Base-by-base conservation (phyloP, 2,329 filamentous ascomycete species). In the Exophiala oligosperma region DNA sequence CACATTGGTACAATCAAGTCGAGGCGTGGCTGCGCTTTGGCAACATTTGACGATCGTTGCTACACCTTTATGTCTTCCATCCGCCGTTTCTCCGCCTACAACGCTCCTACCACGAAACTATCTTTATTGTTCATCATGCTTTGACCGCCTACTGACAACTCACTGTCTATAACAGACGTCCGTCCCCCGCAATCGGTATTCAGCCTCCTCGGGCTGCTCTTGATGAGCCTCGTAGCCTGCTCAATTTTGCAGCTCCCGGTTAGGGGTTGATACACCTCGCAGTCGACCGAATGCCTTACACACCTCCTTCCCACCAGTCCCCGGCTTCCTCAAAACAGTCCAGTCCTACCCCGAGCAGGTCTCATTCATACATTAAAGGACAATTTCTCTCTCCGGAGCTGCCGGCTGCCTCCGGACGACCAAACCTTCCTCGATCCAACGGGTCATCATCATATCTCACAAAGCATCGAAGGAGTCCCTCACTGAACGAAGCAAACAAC, bases 371-470 rank as follows among this genome's bases (percentile, higher is more conserved):
- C 68, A 69, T 74, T 72, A 58, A 65, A 52, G 56, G 55, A 59
- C 60, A 57, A 23, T 58, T 52, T 44, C 50, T 51, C 21, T 54
- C 52, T 23, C 50, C 60, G 56, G 67, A 76, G 60, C 67, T 72
- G 68, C 49, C 64, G 64, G 58, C 68, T 65, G 56, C 72, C 63
- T 68, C 74, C 68, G 55, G 71, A 70, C 68, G 80, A 51, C 77
- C 78, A 26, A 74, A 77, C 24, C 76, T 81, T 43, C 83, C 83
- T 38, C 80, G 81, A 46, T 84, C 81, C 11, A 76, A 79, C 57
- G 81, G 81, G 7, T 87, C 84, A 32, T 80, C 82, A 3, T 79
- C 84, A 14, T 87, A 87, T 69, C 76, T 86, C 55, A 81, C 80
- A 72, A 84, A 81, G 70, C 84, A 86, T 68, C 78, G 85, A 54